Evolutionary conservation across 352 stramenopile genomes (phyloP).

Genomic region (Pythium guiyangense): DNA sequence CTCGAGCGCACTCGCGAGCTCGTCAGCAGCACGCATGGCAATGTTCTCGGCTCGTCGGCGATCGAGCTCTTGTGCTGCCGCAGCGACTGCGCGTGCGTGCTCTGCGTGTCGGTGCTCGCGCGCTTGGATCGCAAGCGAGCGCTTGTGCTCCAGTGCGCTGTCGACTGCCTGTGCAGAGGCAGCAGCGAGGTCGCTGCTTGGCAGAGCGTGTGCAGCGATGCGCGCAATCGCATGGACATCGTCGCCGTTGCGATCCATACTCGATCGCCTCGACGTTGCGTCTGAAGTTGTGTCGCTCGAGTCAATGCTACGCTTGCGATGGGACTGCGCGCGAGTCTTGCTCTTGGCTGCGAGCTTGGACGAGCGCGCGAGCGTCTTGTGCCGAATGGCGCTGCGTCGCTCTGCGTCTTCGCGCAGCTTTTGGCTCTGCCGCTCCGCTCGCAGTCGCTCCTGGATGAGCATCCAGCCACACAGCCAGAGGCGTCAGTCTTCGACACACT

Average conservation of each 20-base stretch:
- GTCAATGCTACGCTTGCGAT: too few relatives aligned
- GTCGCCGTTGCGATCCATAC: not conserved
- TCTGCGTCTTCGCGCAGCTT: constrained; percentile 18
- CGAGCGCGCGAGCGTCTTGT: constrained; percentile 21
- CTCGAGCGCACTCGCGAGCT: constrained; percentile 21
- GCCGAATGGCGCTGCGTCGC: constrained; percentile 18
- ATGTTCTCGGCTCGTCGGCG: constrained; percentile 34
- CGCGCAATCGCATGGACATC: not conserved
- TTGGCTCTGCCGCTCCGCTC: constrained; percentile 13
- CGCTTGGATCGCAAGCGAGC: constrained; percentile 11
- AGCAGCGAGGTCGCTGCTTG: not conserved
- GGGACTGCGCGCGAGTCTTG: not conserved
- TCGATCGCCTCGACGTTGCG: not conserved
- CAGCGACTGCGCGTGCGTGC: constrained; percentile 4
- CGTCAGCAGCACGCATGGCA: constrained; percentile 48
- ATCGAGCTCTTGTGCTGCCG: constrained; percentile 23
- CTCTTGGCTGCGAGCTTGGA: constrained; percentile 8
- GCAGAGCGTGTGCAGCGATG: not conserved
- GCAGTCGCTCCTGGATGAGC: constrained; percentile 18
- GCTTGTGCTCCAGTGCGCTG: constrained; percentile 21
- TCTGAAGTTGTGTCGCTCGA: not conserved
- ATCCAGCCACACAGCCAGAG: not conserved
- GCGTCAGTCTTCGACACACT: not conserved
- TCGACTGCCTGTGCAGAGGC: not conserved
- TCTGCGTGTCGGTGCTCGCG: constrained; percentile 9